phyloP scores from a whole-genome alignment of 495 filamentous ascomycete species.

The Saxispiralis lemnorum region DNA sequence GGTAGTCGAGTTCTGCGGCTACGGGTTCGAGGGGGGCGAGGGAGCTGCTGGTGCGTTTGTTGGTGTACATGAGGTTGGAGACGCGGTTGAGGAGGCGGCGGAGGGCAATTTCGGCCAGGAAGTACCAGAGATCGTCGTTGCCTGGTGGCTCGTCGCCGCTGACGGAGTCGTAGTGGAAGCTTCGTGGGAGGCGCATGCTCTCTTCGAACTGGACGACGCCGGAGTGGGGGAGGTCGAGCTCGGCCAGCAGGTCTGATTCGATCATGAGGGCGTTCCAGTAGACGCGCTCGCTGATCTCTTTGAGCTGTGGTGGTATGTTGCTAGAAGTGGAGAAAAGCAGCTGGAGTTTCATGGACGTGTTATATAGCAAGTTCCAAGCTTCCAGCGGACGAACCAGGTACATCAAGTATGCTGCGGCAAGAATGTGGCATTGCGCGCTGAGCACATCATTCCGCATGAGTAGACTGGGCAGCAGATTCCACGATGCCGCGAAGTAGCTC shows the following conservation, averaged over 20 bases:
- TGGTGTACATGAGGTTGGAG: conserved; percentile 61
- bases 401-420: conserved; percentile 65
- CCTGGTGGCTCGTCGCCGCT: conserved; percentile 33
- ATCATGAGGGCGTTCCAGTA: conserved; percentile 74
- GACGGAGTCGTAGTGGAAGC: conserved; percentile 42
- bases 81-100: conserved; percentile 61
- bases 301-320: conserved; percentile 46
- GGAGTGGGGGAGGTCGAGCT: conserved; percentile 65
- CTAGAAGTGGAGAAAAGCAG: conserved; percentile 53
- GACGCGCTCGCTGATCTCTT: conserved; percentile 55
- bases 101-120: conserved; percentile 62
- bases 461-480: conserved; percentile 55
- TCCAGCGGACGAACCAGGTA: conserved; percentile 66
- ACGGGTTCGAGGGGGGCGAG: conserved; percentile 56
- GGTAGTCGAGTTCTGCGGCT: conserved; percentile 63
- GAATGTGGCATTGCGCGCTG: conserved; percentile 59
- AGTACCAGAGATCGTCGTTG: conserved; percentile 69
- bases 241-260: conserved; percentile 64
- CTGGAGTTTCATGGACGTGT: conserved; percentile 64
- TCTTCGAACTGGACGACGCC: conserved; percentile 69
- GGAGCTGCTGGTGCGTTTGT: conserved; percentile 22
- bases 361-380: conserved; percentile 64
- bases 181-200: conserved; percentile 55
- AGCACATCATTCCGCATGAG: conserved; percentile 65
- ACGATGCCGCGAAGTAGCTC: conserved; percentile 62